A percentile compares a stretch with the other conserved stretches of the same genome.
phyloP scores from a whole-genome alignment of 306 rosid species.

The Acacia crassicarpa region DNA sequence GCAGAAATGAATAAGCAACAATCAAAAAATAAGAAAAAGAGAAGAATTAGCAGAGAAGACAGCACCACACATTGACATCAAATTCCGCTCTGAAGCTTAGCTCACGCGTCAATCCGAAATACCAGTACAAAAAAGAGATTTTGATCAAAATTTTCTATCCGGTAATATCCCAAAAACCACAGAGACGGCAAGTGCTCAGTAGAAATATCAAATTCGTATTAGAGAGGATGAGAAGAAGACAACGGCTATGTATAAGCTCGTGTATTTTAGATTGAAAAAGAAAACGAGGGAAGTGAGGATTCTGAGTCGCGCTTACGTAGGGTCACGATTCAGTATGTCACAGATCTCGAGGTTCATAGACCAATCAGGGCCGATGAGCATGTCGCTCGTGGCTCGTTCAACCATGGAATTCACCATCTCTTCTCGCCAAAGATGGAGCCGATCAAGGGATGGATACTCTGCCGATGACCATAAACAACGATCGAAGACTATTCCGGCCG shows the following conservation, averaged over 20 bases:
- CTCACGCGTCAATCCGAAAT: neutral
- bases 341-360: conserved; percentile 99
- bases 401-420: conserved; percentile 91
- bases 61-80: conserved; percentile 2
- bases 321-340: conserved; percentile 84
- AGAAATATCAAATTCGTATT: neutral
- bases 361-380: conserved; percentile 99
- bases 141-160: neutral
- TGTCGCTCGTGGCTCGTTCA: conserved; percentile 91
- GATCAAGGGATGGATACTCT: conserved; percentile 38
- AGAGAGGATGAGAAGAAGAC: conserved; percentile 8
- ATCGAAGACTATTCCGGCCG: conserved; percentile 38
- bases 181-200: conserved; percentile 1
- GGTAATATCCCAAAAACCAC: neutral
- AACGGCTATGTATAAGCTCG: conserved; percentile 3
- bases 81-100: neutral
- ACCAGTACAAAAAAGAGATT: conserved; percentile 12
- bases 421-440: conserved; percentile 29
- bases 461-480: conserved; percentile 31
- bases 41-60: conserved; percentile 3
- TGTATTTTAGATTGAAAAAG: neutral
- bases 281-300: conserved; percentile 9
- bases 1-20: conserved; percentile 5
- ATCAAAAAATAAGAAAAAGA: neutral
- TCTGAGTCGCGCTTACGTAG: conserved; percentile 62